Evolutionary conservation across 2,329 filamentous ascomycete species (phyloP), one percentile per base, ranked within the genome.

Genomic region (Cytospora paraplurivora): DNA sequence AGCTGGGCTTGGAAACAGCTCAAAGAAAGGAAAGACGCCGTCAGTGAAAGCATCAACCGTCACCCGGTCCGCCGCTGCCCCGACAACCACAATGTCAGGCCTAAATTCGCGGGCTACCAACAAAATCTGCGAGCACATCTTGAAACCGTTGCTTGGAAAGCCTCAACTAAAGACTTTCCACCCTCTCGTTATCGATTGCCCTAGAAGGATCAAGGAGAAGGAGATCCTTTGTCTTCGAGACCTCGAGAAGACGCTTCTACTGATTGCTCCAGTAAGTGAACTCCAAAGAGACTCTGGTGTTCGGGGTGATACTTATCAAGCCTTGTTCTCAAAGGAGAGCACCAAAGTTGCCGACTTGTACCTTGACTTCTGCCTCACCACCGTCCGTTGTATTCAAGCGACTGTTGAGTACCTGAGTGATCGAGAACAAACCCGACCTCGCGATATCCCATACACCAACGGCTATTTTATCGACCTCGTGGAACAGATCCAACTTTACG

Each of bases 391-490:
- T 78, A 88, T 97, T 75, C 91, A 96, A 82, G 89, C 92, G 68
- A 95, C 92, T 65, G 91, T 96, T 76, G 88, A 92, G 77, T 89
- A 89, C 77, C 83, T 97, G 68, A 89, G 86, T 81, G 92, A 96
- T 75, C 88, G 88, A 75, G 93, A 98, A 76, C 91, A 94, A 79
- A 88, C 89, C 69, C 87, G 92, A 75, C 90, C 91, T 65, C 82
- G 86, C 77, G 94, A 98, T 77, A 88, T 90, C 72, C 92, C 93
- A 69, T 98, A 97, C 82, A 95, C 89, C 83, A 92, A 91, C 84
- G 92, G 92, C 74, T 98, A 98, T 79, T 97, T 97, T 76, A 89
- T 97, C 79, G 94, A 98, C 80, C 88, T 98, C 66, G 89, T 96
- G 76, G 92, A 96, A 76, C 93, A 97, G 85, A 93, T 97, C 71